Evolutionary conservation across 1,284 basidiomycete species (phyloP).

Genomic region (Thecaphora thlaspeos): DNA sequence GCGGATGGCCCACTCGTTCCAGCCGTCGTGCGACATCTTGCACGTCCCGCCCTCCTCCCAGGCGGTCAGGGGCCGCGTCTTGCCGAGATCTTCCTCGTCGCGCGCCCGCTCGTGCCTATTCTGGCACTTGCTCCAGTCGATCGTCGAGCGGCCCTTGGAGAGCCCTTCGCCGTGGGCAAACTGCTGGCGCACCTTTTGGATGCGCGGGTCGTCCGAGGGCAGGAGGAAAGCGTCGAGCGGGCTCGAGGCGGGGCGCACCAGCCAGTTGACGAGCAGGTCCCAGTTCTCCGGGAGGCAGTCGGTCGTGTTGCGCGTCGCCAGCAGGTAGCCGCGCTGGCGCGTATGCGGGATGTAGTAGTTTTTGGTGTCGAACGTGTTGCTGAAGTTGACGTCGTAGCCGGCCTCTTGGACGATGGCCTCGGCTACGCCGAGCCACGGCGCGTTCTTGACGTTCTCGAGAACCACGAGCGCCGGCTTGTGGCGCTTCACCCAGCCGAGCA

Average conservation of each 20-base stretch:
- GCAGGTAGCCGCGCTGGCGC: slow-evolving; percentile 40
- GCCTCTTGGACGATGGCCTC: slow-evolving; percentile 71
- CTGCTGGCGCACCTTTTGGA: slow-evolving; percentile 74
- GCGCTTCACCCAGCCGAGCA: slow-evolving; percentile 86
- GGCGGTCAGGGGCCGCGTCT: slow-evolving; percentile 80
- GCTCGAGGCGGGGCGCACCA: slow-evolving; percentile 81
- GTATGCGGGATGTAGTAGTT: slow-evolving; percentile 93
- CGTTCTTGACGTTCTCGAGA: slow-evolving; percentile 87
- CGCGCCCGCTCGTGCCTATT: slow-evolving; percentile 84
- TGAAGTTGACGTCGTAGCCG: slow-evolving; percentile 72
- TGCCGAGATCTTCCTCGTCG: slow-evolving; percentile 77
- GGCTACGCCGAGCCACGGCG: slow-evolving; percentile 79
- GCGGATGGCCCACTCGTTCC: slow-evolving; percentile 86
- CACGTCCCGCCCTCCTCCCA: slow-evolving; percentile 94
- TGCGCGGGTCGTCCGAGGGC: slow-evolving; percentile 82
- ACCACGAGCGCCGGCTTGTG: slow-evolving; percentile 87
- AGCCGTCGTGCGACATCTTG: slow-evolving; percentile 83
- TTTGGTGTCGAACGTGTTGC: slow-evolving; percentile 76
- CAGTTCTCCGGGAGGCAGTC: slow-evolving; percentile 63
- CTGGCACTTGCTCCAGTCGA: slow-evolving; percentile 88
- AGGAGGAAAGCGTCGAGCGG: slow-evolving; percentile 89
- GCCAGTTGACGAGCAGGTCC: slow-evolving; percentile 68
- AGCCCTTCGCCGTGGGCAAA: slow-evolving; percentile 59
- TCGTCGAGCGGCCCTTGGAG: slow-evolving; percentile 56
- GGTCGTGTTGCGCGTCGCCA: slow-evolving; percentile 38